Evolutionary conservation across 441 rosid species (phyloP).

Genomic region (Gossypium schwendimanii): DNA sequence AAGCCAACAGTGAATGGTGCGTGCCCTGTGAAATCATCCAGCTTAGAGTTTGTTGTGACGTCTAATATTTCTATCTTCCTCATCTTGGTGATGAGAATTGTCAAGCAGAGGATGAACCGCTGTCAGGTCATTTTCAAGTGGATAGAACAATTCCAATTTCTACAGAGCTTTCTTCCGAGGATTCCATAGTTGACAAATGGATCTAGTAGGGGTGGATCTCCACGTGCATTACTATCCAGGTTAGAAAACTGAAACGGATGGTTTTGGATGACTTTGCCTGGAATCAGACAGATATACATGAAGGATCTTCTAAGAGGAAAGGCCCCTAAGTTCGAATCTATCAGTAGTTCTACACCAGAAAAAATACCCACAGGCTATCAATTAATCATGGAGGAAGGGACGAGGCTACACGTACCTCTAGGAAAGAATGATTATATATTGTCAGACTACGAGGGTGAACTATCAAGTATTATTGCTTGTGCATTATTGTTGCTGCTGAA

Average conservation of each 20-base stretch:
- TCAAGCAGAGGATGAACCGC: conserved; percentile 25
- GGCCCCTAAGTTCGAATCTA: conserved; percentile 45
- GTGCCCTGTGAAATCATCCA: conserved; percentile 14
- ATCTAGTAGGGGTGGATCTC: conserved; percentile 20
- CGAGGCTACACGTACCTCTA: conserved; percentile 67
- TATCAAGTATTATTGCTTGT: conserved; percentile 83
- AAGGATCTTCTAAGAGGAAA: conserved; percentile 54
- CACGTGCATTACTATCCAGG: conserved; percentile 29
- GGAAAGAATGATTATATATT: conserved; percentile 47
- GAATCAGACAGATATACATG: conserved; percentile 43
- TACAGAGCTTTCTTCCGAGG: conserved; percentile 16
- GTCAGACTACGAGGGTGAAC: conserved; percentile 81
- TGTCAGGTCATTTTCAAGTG: conserved; percentile 27
- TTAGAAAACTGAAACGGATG: conserved; percentile 49
- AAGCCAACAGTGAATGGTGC: conserved; percentile 11
- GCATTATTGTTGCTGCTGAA: conserved; percentile 53
- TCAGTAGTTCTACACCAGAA: conserved; percentile 33
- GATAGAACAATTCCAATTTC: conserved; percentile 36
- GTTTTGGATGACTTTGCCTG: conserved; percentile 79
- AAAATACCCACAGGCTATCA: conserved; percentile 38
- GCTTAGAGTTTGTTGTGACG: conserved; percentile 18
- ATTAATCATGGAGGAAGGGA: conserved; percentile 65
- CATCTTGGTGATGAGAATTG: conserved; percentile 16
- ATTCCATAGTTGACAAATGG: conserved; percentile 22
- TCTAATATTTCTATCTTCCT: neutral